Base-by-base conservation (phyloP, 1,139 yeast genomes). In the Suhomyces choctaworum region DNA sequence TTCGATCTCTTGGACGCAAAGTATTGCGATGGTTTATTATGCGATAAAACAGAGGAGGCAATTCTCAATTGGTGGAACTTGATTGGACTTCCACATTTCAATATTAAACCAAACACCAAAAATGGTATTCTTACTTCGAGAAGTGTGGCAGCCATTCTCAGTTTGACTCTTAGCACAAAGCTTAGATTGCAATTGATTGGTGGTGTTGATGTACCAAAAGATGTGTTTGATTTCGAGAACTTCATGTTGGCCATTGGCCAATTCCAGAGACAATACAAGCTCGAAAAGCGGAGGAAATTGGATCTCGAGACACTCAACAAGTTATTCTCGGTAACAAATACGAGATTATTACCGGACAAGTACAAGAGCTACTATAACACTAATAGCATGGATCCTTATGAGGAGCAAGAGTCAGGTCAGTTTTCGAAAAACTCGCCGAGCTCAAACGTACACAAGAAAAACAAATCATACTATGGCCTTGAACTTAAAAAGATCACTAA, bases 11-110 rank as follows among this genome's bases (percentile, higher is more conserved):
- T 88, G 14, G 82, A 78, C 38, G 82, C 88, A 0, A 64, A 65
- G 27, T 80, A 74, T 46, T 87, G 88, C 41, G 97, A 90, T 59
- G 97, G 97, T 0, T 62, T 90, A 14, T 62, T 88, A 5, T 92
- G 97, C 56, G 76, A 78, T 40, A 73, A 76, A 40, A 90, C 97
- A 0, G 82, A 82, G 42, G 73, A 65, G 24, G 95, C 95, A 0
- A 73, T 88, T 14, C 52, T 61, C 4, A 70, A 72, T 36, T 92
- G 97, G 97, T 90, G 97, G 97, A 72, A 70, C 29, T 58, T 78
- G 29, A 76, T 84, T 45, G 96, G 96, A 0, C 64, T 75, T 21
- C 73, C 76, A 8, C 82, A 81, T 49, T 80, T 70, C 57, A 75
- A 55, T 61, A 66, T 54, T 32, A 72, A 59, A 54, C 82, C 62